These are phyloP conservation scores for Chrysosporium queenslandicum DNA, from an alignment of 2,329 filamentous ascomycete species.

Conservation along the genomic window DNA sequence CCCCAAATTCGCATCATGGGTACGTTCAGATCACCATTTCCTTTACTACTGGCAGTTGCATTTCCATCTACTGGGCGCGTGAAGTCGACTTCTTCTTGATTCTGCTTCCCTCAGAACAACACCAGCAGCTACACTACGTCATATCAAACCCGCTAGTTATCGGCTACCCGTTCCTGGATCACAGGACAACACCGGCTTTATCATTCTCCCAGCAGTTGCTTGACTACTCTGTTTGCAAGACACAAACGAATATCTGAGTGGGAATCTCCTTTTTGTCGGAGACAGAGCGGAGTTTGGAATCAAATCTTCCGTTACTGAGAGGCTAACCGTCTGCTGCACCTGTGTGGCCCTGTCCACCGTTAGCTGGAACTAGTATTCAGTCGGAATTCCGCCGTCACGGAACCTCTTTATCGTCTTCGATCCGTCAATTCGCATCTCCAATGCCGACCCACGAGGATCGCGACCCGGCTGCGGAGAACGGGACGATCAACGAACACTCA, in stretches of 20 bases:
- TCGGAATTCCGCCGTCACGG: constrained; percentile 18
- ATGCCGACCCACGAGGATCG: constrained; percentile 13
- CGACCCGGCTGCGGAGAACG: constrained; percentile 12
- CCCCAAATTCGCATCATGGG: background rate
- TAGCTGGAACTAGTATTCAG: constrained; percentile 17
- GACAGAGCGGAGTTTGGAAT: background rate
- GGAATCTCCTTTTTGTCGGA: background rate
- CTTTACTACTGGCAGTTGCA: background rate
- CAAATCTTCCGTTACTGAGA: background rate
- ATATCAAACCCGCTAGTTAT: background rate
- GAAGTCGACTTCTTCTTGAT: background rate
- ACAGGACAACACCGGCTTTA: background rate
- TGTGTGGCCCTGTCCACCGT: background rate
- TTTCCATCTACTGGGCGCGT: background rate
- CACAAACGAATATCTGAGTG: background rate
- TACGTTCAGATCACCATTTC: too few species aligned
- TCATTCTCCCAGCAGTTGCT: too few species aligned
- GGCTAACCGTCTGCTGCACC: background rate
- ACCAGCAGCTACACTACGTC: constrained; percentile 3
- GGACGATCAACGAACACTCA: constrained; percentile 12
- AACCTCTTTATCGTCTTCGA: constrained; percentile 4
- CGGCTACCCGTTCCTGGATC: background rate
- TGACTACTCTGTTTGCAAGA: background rate
- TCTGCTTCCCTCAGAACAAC: background rate
- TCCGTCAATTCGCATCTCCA: constrained; percentile 4